Evolutionary conservation across 1,284 basidiomycete species (phyloP), one percentile per base, ranked within the genome.

Genomic region (Puccinia triticina): DNA sequence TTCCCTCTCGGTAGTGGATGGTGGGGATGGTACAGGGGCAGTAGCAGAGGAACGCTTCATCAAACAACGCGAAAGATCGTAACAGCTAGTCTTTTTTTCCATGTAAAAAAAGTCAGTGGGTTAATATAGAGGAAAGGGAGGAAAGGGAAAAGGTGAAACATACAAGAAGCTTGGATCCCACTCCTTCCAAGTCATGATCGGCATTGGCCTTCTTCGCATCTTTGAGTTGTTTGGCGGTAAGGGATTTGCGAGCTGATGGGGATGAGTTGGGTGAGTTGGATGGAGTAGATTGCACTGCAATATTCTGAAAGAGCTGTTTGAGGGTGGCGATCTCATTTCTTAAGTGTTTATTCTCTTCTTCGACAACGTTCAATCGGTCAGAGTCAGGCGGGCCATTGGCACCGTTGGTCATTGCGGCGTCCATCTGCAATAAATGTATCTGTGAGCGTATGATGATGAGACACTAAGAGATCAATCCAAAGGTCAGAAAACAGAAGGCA

Each of bases 61-160:
- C 32, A 79, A 71, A 32, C 46, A 67, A 12, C 66, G 29, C 18
- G 77, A 59, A 18, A 78, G 64, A 37, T 66, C 46, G 64, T 78
- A 78, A 50, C 76, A 78, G 59, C 76, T 78, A 64, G 59, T 61
- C 76, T 78, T 23, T 53, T 4, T 32, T 37, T 14, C 40, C 18
- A 12, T n/a, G 12, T 2, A 67, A n/a, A 67, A 67, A 14, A 2
- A 37, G 21, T 37, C 34, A 67, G 29, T 66, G 64, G 69, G 69
- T 14, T 23, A n/a, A 29, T n/a, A n/a, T 64, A 18, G 43, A 43
- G 23, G 29, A 23, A 64, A 43, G 57, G 29, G 46, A 26, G 5
- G 37, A 32, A 4, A n/a, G 34, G 14, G 61, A 26, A 43, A 57
- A 57, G n/a, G 4, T 21, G n/a, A 18, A 14, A 48, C 75, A 59